These are phyloP conservation scores for Lactarius akahatsu DNA, from an alignment of 768 basidiomycete species.

Conservation along the genomic window DNA sequence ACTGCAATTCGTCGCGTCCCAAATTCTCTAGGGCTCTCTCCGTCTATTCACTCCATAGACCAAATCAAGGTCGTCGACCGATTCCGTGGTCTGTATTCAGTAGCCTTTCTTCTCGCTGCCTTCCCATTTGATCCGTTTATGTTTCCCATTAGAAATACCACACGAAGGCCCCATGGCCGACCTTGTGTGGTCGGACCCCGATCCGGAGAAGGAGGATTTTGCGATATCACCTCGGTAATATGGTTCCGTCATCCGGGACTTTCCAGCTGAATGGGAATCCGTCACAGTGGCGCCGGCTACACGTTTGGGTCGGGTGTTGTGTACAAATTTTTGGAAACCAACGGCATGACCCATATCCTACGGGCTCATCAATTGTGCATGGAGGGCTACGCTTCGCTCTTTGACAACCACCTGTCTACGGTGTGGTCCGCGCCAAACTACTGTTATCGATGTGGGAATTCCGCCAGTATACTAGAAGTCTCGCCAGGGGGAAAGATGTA, in stretches of 20 bases:
- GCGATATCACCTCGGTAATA: slow-evolving; percentile 94
- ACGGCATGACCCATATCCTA: slow-evolving; percentile 95
- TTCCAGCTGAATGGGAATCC: slow-evolving; percentile 16
- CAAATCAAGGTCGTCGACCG: slow-evolving; percentile 99
- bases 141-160: slow-evolving; percentile 76
- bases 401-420: slow-evolving; percentile 92
- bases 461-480: slow-evolving; percentile 94
- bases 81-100: slow-evolving; percentile 74
- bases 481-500: slow-evolving; percentile 84
- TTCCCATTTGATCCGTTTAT: slow-evolving; percentile 8
- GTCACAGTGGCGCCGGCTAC: slow-evolving; percentile 88
- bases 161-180: slow-evolving; percentile 99
- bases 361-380: slow-evolving; percentile 99
- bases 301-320: slow-evolving; percentile 98
- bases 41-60: slow-evolving; percentile 98
- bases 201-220: slow-evolving; percentile 98
- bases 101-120: not conserved
- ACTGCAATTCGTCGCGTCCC: not conserved
- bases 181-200: slow-evolving; percentile 99
- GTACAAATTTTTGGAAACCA: slow-evolving; percentile 93
- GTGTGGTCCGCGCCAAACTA: slow-evolving; percentile 99
- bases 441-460: slow-evolving; percentile 97
- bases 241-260: slow-evolving; percentile 22
- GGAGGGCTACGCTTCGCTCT: slow-evolving; percentile 98
- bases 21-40: slow-evolving; percentile 71